A percentile compares a stretch with the other conserved stretches of the same genome.
These are phyloP conservation scores for Aspergillus thermomutatus DNA, from an alignment of 2,329 filamentous ascomycete species.

Conservation along the genomic window DNA sequence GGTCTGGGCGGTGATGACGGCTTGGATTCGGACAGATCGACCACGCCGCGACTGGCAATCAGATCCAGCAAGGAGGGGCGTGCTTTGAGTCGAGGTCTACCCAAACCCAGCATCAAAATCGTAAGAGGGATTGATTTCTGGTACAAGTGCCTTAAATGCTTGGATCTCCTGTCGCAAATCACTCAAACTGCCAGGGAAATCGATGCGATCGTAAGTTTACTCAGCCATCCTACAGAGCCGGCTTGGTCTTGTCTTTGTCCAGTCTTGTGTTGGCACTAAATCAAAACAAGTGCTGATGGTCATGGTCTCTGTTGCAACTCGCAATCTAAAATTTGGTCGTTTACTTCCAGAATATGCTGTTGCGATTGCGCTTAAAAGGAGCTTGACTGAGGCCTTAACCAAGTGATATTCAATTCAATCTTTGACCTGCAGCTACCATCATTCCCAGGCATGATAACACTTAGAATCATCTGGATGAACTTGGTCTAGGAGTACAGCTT, in stretches of 20 bases:
- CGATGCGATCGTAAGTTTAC: constrained; percentile 4
- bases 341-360: background rate
- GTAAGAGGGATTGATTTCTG: background rate
- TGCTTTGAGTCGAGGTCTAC: constrained; percentile 54
- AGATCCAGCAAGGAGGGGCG: constrained; percentile 63
- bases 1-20: constrained; percentile 36
- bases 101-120: constrained; percentile 52
- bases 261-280: background rate
- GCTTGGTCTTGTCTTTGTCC: background rate
- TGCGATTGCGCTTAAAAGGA: background rate
- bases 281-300: background rate
- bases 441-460: background rate
- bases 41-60: constrained; percentile 34
- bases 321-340: background rate
- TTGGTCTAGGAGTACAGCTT: no score
- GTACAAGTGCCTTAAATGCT: no score
- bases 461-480: no score
- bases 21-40: constrained; percentile 13
- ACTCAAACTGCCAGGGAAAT: background rate
- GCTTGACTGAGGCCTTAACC: background rate
- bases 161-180: background rate
- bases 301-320: background rate
- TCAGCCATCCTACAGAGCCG: constrained; percentile 5
- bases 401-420: background rate
- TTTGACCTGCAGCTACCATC: background rate